Conservation (phyloP, 1,284 basidiomycete genomes). For the Vanrija sp. region DNA sequence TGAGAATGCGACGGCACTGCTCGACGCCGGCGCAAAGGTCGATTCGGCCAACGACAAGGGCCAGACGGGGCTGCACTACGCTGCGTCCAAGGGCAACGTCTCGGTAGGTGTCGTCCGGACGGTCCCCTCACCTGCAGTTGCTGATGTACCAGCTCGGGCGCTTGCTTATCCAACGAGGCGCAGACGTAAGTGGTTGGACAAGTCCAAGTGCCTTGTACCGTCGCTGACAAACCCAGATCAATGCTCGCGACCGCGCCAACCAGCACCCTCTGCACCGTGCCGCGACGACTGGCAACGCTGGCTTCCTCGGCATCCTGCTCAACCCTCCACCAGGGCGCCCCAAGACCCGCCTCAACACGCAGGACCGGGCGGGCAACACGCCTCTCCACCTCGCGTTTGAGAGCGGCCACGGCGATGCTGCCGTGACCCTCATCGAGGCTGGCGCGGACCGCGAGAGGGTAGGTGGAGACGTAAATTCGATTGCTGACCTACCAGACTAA, state of each 20-base stretch:
- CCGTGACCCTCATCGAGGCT: slow-evolving; percentile 82
- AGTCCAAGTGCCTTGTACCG: too few species aligned
- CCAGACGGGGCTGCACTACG: slow-evolving; percentile 86
- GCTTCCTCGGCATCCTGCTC: slow-evolving; percentile 75
- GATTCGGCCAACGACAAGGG: slow-evolving; percentile 80
- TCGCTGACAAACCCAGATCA: slow-evolving; percentile 60
- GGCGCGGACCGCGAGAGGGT: slow-evolving; percentile 85
- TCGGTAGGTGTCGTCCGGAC: slow-evolving; percentile 58
- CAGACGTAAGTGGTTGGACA: slow-evolving; percentile 64
- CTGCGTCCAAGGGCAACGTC: slow-evolving; percentile 85
- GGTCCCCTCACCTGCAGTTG: slow-evolving; percentile 9
- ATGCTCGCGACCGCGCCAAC: slow-evolving; percentile 82
- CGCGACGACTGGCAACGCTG: slow-evolving; percentile 85
- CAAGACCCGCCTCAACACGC: slow-evolving; percentile 79
- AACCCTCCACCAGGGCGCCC: slow-evolving; percentile 66
- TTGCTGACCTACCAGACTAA: slow-evolving; percentile 59
- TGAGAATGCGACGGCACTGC: slow-evolving; percentile 69
- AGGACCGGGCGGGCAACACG: slow-evolving; percentile 82
- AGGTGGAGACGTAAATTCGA: neutral
- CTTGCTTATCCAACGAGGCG: slow-evolving; percentile 75
- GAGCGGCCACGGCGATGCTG: slow-evolving; percentile 83
- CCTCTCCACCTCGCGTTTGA: slow-evolving; percentile 95
- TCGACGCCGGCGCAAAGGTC: slow-evolving; percentile 79
- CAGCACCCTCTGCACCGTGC: slow-evolving; percentile 88
- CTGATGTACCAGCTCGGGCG: slow-evolving; percentile 67